These are phyloP conservation scores for Penicillium goetzii DNA, from an alignment of 495 filamentous ascomycete species.

Conservation along the genomic window DNA sequence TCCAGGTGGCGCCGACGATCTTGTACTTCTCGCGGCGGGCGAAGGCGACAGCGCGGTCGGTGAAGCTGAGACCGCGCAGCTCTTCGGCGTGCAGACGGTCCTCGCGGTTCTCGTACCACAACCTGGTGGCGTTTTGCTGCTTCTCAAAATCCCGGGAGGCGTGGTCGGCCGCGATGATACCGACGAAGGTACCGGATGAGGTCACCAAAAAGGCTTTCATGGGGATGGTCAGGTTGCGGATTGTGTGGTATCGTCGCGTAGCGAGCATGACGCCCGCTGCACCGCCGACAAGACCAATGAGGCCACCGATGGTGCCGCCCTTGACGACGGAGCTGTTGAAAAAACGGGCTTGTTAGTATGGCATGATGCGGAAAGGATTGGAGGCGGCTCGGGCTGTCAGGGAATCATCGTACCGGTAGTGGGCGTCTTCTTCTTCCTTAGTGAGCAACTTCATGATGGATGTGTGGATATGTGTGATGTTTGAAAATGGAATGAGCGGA, in stretches of 20 bases:
- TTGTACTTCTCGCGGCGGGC: slow-evolving; percentile 83
- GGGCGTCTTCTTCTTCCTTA: slow-evolving; percentile 81
- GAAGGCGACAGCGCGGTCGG: slow-evolving; percentile 59
- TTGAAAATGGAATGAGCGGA: slow-evolving; percentile 3
- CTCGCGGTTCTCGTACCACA: slow-evolving; percentile 67
- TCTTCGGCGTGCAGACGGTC: slow-evolving; percentile 54
- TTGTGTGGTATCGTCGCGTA: slow-evolving; percentile 65
- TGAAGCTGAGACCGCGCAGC: slow-evolving; percentile 53
- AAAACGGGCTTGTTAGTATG: slow-evolving; percentile 25
- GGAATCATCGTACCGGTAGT: slow-evolving; percentile 56
- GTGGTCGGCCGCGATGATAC: slow-evolving; percentile 85
- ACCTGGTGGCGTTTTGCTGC: slow-evolving; percentile 63
- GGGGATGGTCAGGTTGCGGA: slow-evolving; percentile 80
- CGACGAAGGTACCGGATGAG: slow-evolving; percentile 77
- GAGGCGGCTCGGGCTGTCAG: neutral
- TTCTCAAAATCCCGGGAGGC: slow-evolving; percentile 74
- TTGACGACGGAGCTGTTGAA: slow-evolving; percentile 65
- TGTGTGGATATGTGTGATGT: slow-evolving; percentile 12
- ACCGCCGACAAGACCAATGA: slow-evolving; percentile 66
- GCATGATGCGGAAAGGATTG: slow-evolving; percentile 15
- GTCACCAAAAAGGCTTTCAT: slow-evolving; percentile 91
- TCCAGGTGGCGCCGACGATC: slow-evolving; percentile 85
- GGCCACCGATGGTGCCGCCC: slow-evolving; percentile 74
- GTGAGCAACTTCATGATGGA: slow-evolving; percentile 88
- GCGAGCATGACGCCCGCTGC: slow-evolving; percentile 64